A percentile compares a stretch with the other conserved stretches of the same genome.
These are phyloP conservation scores for Barnettozyma pratensis DNA, from an alignment of 805 yeast species.

Conservation along the genomic window DNA sequence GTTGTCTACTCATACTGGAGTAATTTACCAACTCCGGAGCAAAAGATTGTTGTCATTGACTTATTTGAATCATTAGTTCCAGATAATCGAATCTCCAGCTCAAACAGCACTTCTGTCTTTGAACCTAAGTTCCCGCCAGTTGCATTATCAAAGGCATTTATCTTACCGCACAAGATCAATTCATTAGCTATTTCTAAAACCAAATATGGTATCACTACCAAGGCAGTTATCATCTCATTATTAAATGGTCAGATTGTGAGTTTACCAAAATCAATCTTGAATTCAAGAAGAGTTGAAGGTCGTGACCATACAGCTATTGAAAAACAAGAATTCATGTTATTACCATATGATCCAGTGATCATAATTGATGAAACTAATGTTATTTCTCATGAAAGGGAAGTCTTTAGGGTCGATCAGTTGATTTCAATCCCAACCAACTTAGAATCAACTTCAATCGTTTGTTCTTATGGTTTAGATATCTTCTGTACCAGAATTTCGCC, in stretches of 20 bases:
- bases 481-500: constrained; percentile 79
- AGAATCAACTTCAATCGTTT: constrained; percentile 77
- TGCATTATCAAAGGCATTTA: constrained; percentile 49
- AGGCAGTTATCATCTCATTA: constrained; percentile 57
- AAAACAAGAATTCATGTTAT: constrained; percentile 50
- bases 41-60: constrained; percentile 67
- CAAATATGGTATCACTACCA: constrained; percentile 60
- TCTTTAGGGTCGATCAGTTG: constrained; percentile 31
- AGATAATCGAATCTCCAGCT: constrained; percentile 35
- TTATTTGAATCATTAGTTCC: constrained; percentile 64
- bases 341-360: constrained; percentile 63
- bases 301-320: constrained; percentile 47
- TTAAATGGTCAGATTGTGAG: constrained; percentile 57
- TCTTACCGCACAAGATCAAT: constrained; percentile 54
- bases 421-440: constrained; percentile 55
- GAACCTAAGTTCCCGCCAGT: constrained; percentile 38
- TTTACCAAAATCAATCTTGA: constrained; percentile 66
- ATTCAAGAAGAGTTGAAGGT: constrained; percentile 61
- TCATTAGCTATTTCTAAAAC: constrained; percentile 52
- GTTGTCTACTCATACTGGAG: constrained; percentile 62
- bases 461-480: constrained; percentile 61
- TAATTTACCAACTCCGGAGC: constrained; percentile 41
- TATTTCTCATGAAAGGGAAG: constrained; percentile 46
- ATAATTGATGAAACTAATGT: constrained; percentile 39
- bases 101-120: constrained; percentile 26